Evolutionary conservation across 495 filamentous ascomycete genomes (phyloP).

Genomic region (Podospora pseudopauciseta): DNA sequence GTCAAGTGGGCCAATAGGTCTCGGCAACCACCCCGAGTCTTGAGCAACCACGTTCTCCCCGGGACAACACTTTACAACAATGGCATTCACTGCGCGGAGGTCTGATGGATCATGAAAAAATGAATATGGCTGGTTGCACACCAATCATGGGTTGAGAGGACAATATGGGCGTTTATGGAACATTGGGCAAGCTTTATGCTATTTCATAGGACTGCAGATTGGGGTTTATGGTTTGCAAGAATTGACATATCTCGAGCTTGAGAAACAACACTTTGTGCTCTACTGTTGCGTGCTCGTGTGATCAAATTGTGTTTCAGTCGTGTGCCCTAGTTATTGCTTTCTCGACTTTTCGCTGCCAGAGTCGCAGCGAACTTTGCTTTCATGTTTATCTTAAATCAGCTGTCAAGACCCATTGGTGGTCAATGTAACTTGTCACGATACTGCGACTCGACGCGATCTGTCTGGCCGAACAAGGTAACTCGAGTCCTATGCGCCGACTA

Average conservation of each 20-base stretch:
- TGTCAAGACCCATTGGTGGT: no score
- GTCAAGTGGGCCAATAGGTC: conserved; percentile 16
- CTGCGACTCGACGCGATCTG: no score
- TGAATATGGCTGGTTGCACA: conserved; percentile 29
- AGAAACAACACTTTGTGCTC: neutral
- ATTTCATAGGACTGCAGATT: conserved; percentile 23
- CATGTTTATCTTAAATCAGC: no score
- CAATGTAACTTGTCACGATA: no score
- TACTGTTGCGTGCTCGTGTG: neutral
- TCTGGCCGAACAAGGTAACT: no score
- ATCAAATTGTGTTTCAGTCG: neutral
- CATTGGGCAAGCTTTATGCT: conserved; percentile 23
- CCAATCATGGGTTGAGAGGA: conserved; percentile 30
- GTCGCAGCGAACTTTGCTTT: no score
- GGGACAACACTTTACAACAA: conserved; percentile 14
- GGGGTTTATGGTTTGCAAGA: conserved; percentile 23
- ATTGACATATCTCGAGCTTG: conserved; percentile 22
- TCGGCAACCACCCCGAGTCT: conserved; percentile 19
- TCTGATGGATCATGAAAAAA: conserved; percentile 25
- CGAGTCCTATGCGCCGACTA: no score
- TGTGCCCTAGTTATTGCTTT: neutral
- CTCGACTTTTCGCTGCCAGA: no score
- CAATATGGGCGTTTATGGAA: conserved; percentile 22
- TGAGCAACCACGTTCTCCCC: conserved; percentile 10
- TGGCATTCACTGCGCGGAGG: conserved; percentile 17